phyloP scores from a whole-genome alignment of 805 yeast genomes.

The Saccharomycopsis lassenensis region DNA sequence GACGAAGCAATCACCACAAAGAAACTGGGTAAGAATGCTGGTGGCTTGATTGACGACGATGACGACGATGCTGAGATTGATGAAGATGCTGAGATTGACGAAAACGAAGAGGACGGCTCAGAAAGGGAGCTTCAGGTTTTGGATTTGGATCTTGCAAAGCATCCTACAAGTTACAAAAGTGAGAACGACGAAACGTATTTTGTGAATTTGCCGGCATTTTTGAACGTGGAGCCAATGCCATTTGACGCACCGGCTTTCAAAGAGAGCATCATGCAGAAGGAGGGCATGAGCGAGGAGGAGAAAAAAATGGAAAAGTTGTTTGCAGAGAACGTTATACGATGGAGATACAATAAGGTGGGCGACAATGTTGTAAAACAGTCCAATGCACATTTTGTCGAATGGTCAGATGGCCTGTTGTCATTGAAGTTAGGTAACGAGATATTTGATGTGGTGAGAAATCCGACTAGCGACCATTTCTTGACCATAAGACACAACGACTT shows the following conservation, averaged over 20 bases:
- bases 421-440: constrained; percentile 79
- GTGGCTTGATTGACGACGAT: constrained; percentile 22
- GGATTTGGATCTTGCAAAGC: constrained; percentile 30
- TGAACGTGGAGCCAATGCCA: constrained; percentile 75
- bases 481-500: constrained; percentile 61
- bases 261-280: constrained; percentile 32
- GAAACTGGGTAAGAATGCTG: constrained; percentile 16
- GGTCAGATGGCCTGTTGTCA: constrained; percentile 90
- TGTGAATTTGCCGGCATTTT: constrained; percentile 71
- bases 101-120: constrained; percentile 26
- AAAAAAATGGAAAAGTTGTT: constrained; percentile 52
- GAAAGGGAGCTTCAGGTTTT: constrained; percentile 15
- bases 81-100: constrained; percentile 24
- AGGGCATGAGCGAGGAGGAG: constrained; percentile 33
- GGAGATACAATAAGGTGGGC: constrained; percentile 77
- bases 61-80: constrained; percentile 22
- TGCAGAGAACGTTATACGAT: constrained; percentile 80
- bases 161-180: constrained; percentile 36
- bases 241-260: constrained; percentile 68
- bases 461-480: constrained; percentile 59
- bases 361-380: constrained; percentile 70
- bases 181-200: constrained; percentile 29
- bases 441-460: constrained; percentile 63
- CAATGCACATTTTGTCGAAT: constrained; percentile 79
- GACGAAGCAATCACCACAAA: constrained; percentile 20